These are phyloP conservation scores for Cicer arietinum DNA, from an alignment of 306 rosid genomes.

Conservation along the genomic window DNA sequence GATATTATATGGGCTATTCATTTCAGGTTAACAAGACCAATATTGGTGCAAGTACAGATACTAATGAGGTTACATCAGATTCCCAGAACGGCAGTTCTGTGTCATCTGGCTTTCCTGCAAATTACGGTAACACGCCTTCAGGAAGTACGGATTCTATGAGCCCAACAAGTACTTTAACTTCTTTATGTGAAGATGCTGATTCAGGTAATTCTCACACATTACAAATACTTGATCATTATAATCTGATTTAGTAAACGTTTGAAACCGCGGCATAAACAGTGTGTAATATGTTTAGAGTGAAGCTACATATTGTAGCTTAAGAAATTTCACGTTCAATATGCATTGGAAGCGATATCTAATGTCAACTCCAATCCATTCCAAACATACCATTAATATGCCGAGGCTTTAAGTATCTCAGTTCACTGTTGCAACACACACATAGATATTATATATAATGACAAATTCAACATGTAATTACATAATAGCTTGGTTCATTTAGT, in stretches of 20 bases:
- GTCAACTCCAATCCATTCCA: too few relatives aligned
- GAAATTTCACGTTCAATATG: too few relatives aligned
- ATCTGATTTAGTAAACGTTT: slow-evolving; percentile 2
- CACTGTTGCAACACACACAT: neutral
- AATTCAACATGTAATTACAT: neutral
- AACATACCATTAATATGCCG: neutral
- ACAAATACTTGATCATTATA: slow-evolving; percentile 20
- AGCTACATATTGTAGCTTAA: too few relatives aligned
- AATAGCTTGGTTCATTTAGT: slow-evolving; percentile 24
- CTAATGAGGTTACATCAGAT: slow-evolving; percentile 57
- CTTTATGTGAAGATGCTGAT: slow-evolving; percentile 86
- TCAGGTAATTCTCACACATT: slow-evolving; percentile 57
- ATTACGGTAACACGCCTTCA: slow-evolving; percentile 58
- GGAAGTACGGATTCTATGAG: slow-evolving; percentile 73
- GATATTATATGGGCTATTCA: slow-evolving; percentile 38
- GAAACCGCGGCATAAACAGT: too few relatives aligned
- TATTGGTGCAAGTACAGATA: slow-evolving; percentile 57
- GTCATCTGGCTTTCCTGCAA: slow-evolving; percentile 60
- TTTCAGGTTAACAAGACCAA: slow-evolving; percentile 75
- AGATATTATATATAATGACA: neutral
- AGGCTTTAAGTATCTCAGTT: slow-evolving; percentile 24
- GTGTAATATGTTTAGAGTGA: too few relatives aligned
- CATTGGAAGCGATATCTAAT: too few relatives aligned
- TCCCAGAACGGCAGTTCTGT: slow-evolving; percentile 60
- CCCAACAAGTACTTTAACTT: slow-evolving; percentile 75